Evolutionary conservation across 2,329 filamentous ascomycete species (phyloP), one percentile per base, ranked within the genome.

Genomic region (Pezicula neosporulosa): DNA sequence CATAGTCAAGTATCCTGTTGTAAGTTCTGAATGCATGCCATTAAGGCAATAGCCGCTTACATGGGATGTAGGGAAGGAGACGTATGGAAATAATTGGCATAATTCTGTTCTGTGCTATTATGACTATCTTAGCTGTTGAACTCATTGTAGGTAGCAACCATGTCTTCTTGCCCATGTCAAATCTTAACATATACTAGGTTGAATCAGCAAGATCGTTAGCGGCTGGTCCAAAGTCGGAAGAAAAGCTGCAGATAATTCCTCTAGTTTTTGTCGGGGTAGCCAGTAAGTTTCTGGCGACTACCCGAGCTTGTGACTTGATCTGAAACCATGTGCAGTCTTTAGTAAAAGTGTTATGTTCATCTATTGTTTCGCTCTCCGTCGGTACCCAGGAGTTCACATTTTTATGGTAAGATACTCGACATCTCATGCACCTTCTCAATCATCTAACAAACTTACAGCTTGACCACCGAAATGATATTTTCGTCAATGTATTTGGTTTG

Each of bases 401-500:
- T 81, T 82, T 66, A 81, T 78, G 60, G 69, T 72, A 66, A 59
- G 67, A 21, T 44, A 5, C 12, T 16, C 28, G 3, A 4, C 27
- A 13, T 44, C 12, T 9, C 42, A 33, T 16, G 10, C 15, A 6
- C n/a, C 3, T 16, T 2, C 19, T 28, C 38, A 13, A 13, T 28
- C 8, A 37, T 12, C 28, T 49, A 9, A 42, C 43, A 16, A 24
- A 12, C 15, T 15, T 30, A 8, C 33, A 36, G 45, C 19, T 49
- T 21, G 59, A 61, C 44, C 59, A 61, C 45, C 52, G 59, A 16
- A 87, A 89, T 0, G 89, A 96, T 63, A 88, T 96, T 27, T 84
- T 96, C 30, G 96, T 96, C 79, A 96, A 96, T 70, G 83, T 82
- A 1, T 93, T 94, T 63, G 91, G 87, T 57, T 94, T 96, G 63